phyloP scores from a whole-genome alignment of 768 basidiomycete genomes.

The Lentinula sp. region DNA sequence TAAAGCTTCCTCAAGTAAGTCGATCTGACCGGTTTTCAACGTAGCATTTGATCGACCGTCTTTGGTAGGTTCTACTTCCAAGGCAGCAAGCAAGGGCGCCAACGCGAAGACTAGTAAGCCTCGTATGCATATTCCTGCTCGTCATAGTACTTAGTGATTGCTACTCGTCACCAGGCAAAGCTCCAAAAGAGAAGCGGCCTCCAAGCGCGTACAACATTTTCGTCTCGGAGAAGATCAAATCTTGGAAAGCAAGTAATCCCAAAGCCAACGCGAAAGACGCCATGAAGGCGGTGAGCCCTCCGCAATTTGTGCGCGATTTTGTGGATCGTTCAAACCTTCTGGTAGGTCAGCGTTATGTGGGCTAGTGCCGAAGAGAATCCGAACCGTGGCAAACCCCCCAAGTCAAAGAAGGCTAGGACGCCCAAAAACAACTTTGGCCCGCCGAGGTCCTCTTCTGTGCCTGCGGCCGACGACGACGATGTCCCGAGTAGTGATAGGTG shows the following conservation, averaged over 20 bases:
- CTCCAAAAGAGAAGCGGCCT: not conserved
- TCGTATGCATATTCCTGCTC: not conserved
- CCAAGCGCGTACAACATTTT: not conserved
- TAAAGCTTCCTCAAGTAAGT: not conserved
- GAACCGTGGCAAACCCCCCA: not conserved
- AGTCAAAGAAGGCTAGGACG: not conserved
- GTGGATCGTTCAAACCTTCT: not conserved
- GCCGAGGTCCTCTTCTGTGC: not conserved
- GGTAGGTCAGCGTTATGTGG: not conserved
- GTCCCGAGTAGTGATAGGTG: not conserved
- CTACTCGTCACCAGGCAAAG: not conserved
- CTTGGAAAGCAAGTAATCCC: not conserved
- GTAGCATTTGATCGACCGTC: not conserved
- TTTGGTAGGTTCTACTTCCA: not conserved
- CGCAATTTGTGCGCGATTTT: no score
- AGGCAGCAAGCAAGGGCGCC: not conserved
- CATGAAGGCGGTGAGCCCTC: not conserved
- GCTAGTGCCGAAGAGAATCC: slow-evolving; percentile 1
- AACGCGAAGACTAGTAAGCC: not conserved
- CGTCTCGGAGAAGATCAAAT: not conserved
- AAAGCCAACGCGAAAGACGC: not conserved
- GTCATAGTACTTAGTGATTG: not conserved
- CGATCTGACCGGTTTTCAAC: not conserved
- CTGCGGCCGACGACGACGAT: not conserved
- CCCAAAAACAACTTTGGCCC: not conserved